Evolutionary conservation across 2,329 filamentous ascomycete genomes (phyloP).

Genomic region (Boeremia exigua): DNA sequence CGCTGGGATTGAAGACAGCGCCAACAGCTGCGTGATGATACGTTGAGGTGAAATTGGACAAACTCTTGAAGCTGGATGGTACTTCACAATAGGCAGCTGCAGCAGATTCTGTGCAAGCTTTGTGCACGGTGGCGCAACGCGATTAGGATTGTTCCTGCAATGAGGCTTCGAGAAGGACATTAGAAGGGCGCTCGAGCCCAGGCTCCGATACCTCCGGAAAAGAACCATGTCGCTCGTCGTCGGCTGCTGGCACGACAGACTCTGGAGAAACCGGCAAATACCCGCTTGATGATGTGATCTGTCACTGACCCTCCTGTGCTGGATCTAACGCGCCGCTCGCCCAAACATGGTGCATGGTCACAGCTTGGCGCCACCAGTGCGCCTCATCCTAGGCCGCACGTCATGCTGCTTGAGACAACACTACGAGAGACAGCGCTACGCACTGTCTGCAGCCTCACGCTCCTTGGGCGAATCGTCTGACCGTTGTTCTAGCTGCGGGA

Average conservation of each 20-base stretch:
- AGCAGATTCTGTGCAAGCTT: not conserved
- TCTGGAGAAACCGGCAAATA: conserved; percentile 3
- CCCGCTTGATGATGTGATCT: conserved; percentile 7
- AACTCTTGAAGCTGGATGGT: not conserved
- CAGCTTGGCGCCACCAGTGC: conserved; percentile 17
- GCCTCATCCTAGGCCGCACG: conserved; percentile 12
- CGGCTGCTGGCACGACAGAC: conserved; percentile 10
- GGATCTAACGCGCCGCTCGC: conserved; percentile 17
- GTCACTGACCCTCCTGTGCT: conserved; percentile 17
- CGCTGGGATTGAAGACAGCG: conserved; percentile 18
- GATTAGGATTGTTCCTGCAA: conserved; percentile 21
- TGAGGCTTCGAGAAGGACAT: conserved; percentile 32
- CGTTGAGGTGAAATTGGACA: not conserved
- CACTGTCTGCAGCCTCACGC: conserved; percentile 20
- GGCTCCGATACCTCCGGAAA: conserved; percentile 11
- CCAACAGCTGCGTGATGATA: conserved; percentile 3
- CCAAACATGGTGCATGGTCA: conserved; percentile 12
- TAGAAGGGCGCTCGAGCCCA: conserved; percentile 41
- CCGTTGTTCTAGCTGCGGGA: conserved; percentile 22
- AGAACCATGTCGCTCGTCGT: conserved; percentile 14
- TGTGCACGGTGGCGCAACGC: conserved; percentile 6
- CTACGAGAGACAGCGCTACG: conserved; percentile 12
- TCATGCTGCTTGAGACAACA: conserved; percentile 10
- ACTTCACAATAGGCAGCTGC: not conserved
- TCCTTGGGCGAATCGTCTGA: conserved; percentile 24